Evolutionary conservation across 192 early-diverging fungal species (phyloP), one percentile per base, ranked within the genome.

Genomic region (Umbelopsis vinacea): DNA sequence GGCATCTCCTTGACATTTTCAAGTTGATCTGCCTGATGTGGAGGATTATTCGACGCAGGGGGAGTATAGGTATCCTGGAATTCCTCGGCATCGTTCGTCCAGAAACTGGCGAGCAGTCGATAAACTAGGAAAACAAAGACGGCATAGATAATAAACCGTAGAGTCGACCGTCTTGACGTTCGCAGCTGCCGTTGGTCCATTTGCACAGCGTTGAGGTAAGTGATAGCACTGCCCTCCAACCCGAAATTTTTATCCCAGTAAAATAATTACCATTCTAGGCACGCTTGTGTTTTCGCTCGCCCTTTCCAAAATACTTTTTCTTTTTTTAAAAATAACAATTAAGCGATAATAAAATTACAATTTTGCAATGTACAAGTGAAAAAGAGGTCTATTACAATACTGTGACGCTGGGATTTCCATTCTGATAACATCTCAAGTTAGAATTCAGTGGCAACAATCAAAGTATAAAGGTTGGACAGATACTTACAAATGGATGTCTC

Each of bases 401-500:
- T 48, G 70, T 67, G 35, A 75, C 74, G 66, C 70, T 48, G 24
- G 78, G 78, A 75, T 79, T 66, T 17, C 78, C 78, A 70, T 79
- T 79, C 78, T 79, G 71, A 26, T 29, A 48, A 43, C 33, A 24
- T 14, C n/a, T 10, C 47, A 26, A 71, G 7, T 21, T 7, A 54
- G 45, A 29, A 37, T 8, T 45, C 14, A 48, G 10, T 52, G 26
- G 6, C 12, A 23, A 53, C 23, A 52, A 8, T 57, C n/a, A 14
- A n/a, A 46, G 15, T 52, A 37, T 24, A 7, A 24, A 29, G 15
- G 10, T n/a, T n/a, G 26, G 37, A 19, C 33, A 33, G 17, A 11
- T 33, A 83, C 85, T 84, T 81, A 84, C 83, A 73, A 87, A 87
- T 33, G 82, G 82, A 21, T 87, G 82, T 54, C 86, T 75, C 86